Evolutionary conservation across 257 asterid genomes (phyloP).

Genomic region (Salvia splendens): DNA sequence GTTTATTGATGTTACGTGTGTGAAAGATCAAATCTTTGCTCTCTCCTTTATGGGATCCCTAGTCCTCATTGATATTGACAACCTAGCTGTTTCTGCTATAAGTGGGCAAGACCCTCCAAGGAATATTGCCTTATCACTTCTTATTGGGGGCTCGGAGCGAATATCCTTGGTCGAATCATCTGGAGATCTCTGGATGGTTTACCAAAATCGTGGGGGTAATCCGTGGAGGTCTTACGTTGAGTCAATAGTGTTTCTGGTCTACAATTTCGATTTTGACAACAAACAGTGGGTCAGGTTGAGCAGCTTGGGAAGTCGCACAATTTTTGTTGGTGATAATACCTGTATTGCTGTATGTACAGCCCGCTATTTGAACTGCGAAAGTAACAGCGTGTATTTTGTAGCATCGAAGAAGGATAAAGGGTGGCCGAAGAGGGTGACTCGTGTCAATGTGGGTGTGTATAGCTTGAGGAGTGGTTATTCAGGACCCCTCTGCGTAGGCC

Average conservation of each 20-base stretch:
- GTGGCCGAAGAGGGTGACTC: constrained; percentile 18
- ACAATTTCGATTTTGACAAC: constrained; percentile 32
- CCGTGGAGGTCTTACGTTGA: not conserved
- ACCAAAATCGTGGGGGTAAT: not conserved
- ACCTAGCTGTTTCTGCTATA: constrained; percentile 1
- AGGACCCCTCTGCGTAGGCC: constrained; percentile 11
- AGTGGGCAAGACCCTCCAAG: constrained; percentile 7
- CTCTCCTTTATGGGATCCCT: constrained; percentile 30
- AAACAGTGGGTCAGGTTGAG: constrained; percentile 36
- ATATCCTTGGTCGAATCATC: constrained; percentile 39
- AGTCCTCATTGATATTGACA: constrained; percentile 24
- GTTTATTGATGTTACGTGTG: constrained; percentile 24
- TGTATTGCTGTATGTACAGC: constrained; percentile 24
- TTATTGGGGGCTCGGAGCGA: constrained; percentile 24
- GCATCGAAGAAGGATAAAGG: constrained; percentile 3
- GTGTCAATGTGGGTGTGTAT: constrained; percentile 25
- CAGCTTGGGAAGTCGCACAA: constrained; percentile 36
- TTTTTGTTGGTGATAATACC: constrained; percentile 38
- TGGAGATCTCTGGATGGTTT: constrained; percentile 37
- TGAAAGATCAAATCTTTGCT: constrained; percentile 32
- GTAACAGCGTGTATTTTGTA: constrained; percentile 39
- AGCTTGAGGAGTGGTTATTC: constrained; percentile 20
- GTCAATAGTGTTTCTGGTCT: constrained; percentile 25
- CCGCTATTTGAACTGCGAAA: constrained; percentile 29
- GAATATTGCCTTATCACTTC: not conserved